Evolutionary conservation across 2,329 filamentous ascomycete species (phyloP).

Genomic region (Furcasterigmium furcatum): DNA sequence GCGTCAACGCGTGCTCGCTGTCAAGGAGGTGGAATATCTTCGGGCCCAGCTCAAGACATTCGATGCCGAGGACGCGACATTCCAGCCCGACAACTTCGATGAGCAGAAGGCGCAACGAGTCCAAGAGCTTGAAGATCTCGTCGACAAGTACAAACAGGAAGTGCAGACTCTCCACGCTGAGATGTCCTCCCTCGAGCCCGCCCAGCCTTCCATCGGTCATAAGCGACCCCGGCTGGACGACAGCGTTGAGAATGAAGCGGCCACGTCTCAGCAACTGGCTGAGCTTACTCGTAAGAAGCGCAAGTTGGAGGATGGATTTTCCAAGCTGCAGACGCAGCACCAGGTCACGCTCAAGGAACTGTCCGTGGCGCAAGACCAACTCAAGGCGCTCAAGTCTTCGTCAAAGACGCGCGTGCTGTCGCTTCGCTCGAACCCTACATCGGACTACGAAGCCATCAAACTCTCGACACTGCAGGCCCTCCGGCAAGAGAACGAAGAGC

Average conservation of each 20-base stretch:
- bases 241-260: constrained; percentile 43
- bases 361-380: constrained; percentile 68
- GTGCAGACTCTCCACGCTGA: constrained; percentile 72
- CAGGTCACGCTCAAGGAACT: constrained; percentile 74
- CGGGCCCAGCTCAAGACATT: constrained; percentile 88
- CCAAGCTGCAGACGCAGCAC: constrained; percentile 65
- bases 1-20: constrained; percentile 76
- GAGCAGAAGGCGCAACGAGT: constrained; percentile 71
- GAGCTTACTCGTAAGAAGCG: constrained; percentile 85
- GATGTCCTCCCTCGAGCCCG: constrained; percentile 61
- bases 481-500: constrained; percentile 77
- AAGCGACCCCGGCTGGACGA: constrained; percentile 66
- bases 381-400: constrained; percentile 61
- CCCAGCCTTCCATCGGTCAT: constrained; percentile 41
- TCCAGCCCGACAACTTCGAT: constrained; percentile 78
- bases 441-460: constrained; percentile 82
- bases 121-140: constrained; percentile 76
- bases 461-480: constrained; percentile 73
- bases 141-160: constrained; percentile 84
- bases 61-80: constrained; percentile 82
- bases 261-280: constrained; percentile 69
- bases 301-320: constrained; percentile 75
- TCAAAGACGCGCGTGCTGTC: constrained; percentile 81
- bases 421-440: constrained; percentile 87
- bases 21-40: constrained; percentile 92